phyloP scores from a whole-genome alignment of 2,329 filamentous ascomycete genomes.

The Dactylonectria estremocensis region DNA sequence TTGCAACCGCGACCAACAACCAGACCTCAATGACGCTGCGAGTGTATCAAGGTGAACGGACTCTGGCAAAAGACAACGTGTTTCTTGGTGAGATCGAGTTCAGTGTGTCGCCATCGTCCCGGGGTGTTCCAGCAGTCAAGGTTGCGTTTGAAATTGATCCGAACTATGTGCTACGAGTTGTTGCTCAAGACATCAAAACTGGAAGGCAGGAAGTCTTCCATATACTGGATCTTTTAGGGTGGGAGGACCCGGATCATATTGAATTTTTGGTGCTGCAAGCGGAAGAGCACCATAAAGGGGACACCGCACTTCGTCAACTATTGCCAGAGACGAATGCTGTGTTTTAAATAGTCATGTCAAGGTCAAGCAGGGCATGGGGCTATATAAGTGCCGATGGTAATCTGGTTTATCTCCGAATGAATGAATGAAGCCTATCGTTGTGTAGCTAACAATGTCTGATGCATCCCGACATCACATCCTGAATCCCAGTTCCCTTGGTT shows the following conservation, averaged over 20 bases:
- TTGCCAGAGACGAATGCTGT: neutral
- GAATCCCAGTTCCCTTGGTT: no score
- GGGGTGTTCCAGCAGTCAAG: constrained; percentile 97
- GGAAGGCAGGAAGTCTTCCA: constrained; percentile 98
- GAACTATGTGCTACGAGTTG: constrained; percentile 98
- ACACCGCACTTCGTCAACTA: neutral
- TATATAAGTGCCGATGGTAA: no score
- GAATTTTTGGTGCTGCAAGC: neutral
- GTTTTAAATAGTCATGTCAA: no score
- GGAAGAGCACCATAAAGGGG: neutral
- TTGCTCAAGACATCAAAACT: constrained; percentile 96
- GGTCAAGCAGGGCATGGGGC: no score
- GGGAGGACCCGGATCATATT: neutral
- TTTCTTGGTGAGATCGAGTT: constrained; percentile 93
- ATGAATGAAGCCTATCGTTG: no score
- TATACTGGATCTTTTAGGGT: constrained; percentile 54
- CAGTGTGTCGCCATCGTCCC: constrained; percentile 91
- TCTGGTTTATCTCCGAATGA: no score
- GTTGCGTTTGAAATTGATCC: constrained; percentile 97
- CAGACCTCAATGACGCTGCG: constrained; percentile 95
- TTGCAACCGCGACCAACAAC: constrained; percentile 97
- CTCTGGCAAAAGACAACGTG: constrained; percentile 97
- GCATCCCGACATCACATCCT: no score
- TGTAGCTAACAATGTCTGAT: no score
- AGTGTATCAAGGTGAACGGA: constrained; percentile 93